These are phyloP conservation scores for Graphium sp. DNA, from an alignment of 2,329 filamentous ascomycete genomes.

Conservation along the genomic window DNA sequence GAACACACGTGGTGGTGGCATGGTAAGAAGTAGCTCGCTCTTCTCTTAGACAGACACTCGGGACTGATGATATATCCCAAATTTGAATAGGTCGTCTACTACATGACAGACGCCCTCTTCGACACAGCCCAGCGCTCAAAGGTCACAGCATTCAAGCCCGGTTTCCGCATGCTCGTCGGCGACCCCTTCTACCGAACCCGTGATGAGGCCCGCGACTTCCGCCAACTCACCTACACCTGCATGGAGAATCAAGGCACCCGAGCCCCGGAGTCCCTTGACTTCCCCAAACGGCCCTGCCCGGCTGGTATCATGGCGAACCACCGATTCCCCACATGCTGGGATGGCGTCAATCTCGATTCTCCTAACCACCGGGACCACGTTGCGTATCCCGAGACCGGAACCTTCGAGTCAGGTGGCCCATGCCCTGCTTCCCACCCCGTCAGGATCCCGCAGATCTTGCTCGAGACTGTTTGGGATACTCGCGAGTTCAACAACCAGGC, in stretches of 20 bases:
- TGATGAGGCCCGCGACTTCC: constrained; percentile 16
- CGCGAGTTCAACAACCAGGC: constrained; percentile 3
- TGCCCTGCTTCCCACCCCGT: constrained; percentile 6
- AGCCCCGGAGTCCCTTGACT: constrained; percentile 18
- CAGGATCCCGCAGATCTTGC: constrained; percentile 5
- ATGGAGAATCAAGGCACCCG: constrained; percentile 19
- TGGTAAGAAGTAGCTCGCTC: no score
- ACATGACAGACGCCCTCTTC: constrained; percentile 22
- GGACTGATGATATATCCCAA: no score
- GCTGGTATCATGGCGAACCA: constrained; percentile 17
- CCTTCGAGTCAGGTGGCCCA: constrained; percentile 4
- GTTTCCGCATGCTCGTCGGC: constrained; percentile 29
- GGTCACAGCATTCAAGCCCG: constrained; percentile 27
- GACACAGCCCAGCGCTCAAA: constrained; percentile 16
- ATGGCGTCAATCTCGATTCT: constrained; percentile 6
- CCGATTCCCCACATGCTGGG: constrained; percentile 30
- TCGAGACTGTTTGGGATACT: constrained; percentile 6
- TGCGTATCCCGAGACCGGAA: constrained; percentile 4
- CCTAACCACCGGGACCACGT: constrained; percentile 5
- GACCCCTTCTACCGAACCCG: constrained; percentile 16
- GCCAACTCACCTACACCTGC: constrained; percentile 21
- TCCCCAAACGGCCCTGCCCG: constrained; percentile 19
- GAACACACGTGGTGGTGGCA: constrained; percentile 16
- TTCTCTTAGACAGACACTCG: no score
- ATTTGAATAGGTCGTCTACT: constrained; percentile 28